phyloP scores from a whole-genome alignment of 768 basidiomycete genomes.

The Piloderma croceum region DNA sequence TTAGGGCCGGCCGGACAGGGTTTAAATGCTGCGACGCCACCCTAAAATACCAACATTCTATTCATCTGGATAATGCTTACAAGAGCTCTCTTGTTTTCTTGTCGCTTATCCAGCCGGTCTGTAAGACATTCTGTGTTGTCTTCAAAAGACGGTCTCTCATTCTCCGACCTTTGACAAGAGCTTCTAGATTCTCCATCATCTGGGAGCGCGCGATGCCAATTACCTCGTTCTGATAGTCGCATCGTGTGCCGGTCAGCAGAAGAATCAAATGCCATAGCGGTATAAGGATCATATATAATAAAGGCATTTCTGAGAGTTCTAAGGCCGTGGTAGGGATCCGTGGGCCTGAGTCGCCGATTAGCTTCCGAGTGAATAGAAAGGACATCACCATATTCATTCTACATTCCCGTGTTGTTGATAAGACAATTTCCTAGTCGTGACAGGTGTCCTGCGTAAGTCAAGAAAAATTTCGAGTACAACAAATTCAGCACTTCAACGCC shows the following conservation, averaged over 20 bases:
- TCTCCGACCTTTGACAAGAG: constrained; percentile 47
- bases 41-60: too few species aligned
- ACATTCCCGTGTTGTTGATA: constrained; percentile 49
- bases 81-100: constrained; percentile 51
- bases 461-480: constrained; percentile 46
- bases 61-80: background rate
- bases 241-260: constrained; percentile 23
- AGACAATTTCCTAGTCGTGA: constrained; percentile 39
- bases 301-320: too few species aligned
- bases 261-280: too few species aligned
- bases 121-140: constrained; percentile 45
- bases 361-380: background rate
- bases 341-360: constrained; percentile 8
- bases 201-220: constrained; percentile 34
- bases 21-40: too few species aligned
- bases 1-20: constrained; percentile 45
- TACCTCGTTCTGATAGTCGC: constrained; percentile 39
- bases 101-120: constrained; percentile 42
- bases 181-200: constrained; percentile 38
- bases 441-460: constrained; percentile 38
- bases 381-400: constrained; percentile 51
- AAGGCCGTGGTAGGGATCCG: constrained; percentile 28
- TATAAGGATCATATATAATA: too few species aligned
- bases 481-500: constrained; percentile 53
- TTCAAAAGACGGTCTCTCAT: too few species aligned